Base-by-base conservation (phyloP, 352 stramenopile species). In the Blastocystis sp. region DNA sequence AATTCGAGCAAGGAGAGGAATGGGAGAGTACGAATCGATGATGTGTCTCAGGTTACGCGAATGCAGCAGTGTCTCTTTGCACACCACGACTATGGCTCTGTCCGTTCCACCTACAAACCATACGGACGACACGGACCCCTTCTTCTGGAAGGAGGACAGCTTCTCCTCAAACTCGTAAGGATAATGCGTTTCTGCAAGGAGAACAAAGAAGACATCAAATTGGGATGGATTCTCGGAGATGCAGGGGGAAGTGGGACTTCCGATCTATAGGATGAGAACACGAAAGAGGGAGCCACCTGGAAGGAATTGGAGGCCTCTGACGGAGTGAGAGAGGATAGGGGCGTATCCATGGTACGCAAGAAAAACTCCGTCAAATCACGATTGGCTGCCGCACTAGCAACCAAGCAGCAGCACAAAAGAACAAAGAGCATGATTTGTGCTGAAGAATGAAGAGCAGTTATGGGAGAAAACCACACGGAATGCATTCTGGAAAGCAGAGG, bases 1-100 rank as follows among this genome's bases (percentile, higher is more conserved):
- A 43, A 82, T 69, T 38, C 74, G 14, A 45, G 74, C 74, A 48
- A 82, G 19, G 28, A n/a, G 5, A 56, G 74, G 74, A 53, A 82
- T 19, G n/a, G 52, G 59, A 59, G 59, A 48, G 65, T 82, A 66
- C 10, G 74, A 52, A 41, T 61, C 14, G 48, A 82, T 66, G 9
- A 82, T 66, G 10, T 11, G 21, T 21, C 14, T 52, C 1, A 69
- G n/a, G 10, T 28, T 43, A 11, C 10, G 1, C 2, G 21, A n/a
- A 23, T 34, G 23, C 56, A 82, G 45, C 11, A 82, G 69, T 3
- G 21, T 40, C n/a, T 52, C 59, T 28, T 69, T 82, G 41, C 74
- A 82, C 10, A 53, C 9, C 19, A 82, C 28, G n/a, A 69, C 56
- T 14, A 82, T 2, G 4, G 43, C 17, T 45, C n/a, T 45, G 34